These are phyloP conservation scores for Paulownia fortunei DNA, from an alignment of 257 asterid species.

Conservation along the genomic window DNA sequence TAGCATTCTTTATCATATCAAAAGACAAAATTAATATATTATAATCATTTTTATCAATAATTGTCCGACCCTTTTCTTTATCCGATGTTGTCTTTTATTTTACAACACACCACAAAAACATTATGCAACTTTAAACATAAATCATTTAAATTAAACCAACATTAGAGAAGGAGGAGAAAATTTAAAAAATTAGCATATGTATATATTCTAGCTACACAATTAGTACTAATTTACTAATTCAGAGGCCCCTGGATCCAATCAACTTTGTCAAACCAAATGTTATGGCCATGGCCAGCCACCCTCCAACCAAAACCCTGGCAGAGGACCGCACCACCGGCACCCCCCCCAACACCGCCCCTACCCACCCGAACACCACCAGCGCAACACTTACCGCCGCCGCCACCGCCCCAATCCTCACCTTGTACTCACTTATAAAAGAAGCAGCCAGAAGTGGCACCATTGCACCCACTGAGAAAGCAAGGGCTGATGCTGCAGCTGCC, in stretches of 20 bases:
- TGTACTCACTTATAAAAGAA: conserved; percentile 64
- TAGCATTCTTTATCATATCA: no score
- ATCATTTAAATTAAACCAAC: background rate
- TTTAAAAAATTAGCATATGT: background rate
- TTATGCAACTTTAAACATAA: background rate
- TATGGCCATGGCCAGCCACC: conserved; percentile 89
- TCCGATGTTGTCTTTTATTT: background rate
- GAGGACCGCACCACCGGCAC: conserved; percentile 61
- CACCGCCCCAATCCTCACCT: conserved; percentile 63
- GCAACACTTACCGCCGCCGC: conserved; percentile 66
- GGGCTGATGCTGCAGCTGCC: conserved; percentile 85
- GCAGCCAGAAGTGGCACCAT: conserved; percentile 85
- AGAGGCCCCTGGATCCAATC: conserved; percentile 64
- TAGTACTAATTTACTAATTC: background rate
- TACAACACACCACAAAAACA: no score
- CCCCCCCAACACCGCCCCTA: conserved; percentile 72
- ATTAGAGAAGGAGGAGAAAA: background rate
- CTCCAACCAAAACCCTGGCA: conserved; percentile 75
- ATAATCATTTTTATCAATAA: no score
- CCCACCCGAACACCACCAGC: conserved; percentile 70
- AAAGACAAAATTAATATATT: no score
- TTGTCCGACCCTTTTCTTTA: background rate
- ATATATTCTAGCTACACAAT: background rate
- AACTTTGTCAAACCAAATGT: conserved; percentile 82
- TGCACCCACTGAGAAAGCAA: conserved; percentile 73